These are phyloP conservation scores for Macadamia tetraphylla DNA, from an alignment of 164 flowering plant genomes.

Conservation along the genomic window DNA sequence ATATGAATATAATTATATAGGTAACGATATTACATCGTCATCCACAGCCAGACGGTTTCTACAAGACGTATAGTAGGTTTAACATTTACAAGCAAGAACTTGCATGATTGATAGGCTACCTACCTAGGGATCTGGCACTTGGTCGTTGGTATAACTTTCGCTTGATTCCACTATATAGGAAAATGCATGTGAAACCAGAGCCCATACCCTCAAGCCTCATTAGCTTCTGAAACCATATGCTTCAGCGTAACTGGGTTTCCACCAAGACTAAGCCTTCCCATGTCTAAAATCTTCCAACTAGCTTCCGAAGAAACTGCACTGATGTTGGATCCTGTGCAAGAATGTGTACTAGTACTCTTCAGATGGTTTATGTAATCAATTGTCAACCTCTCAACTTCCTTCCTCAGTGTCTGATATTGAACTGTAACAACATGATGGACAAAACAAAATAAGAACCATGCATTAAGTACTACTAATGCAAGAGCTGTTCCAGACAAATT, in stretches of 20 bases:
- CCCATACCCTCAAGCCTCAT: not conserved
- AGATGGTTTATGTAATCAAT: slow-evolving; percentile 9
- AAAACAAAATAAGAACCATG: not conserved
- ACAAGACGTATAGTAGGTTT: too few species aligned
- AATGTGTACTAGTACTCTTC: slow-evolving; percentile 5
- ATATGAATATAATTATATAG: too few species aligned
- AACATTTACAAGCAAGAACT: not conserved
- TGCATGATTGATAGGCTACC: not conserved
- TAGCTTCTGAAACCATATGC: slow-evolving; percentile 13
- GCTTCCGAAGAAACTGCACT: slow-evolving; percentile 16
- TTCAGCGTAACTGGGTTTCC: slow-evolving; percentile 11
- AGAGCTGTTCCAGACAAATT: not conserved
- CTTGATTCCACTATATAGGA: not conserved
- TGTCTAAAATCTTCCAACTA: slow-evolving; percentile 39
- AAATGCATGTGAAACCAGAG: not conserved
- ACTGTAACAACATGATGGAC: slow-evolving; percentile 22
- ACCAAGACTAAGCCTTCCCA: slow-evolving; percentile 38
- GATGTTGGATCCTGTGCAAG: slow-evolving; percentile 16
- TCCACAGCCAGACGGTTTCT: too few species aligned
- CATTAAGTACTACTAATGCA: not conserved
- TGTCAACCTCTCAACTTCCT: slow-evolving; percentile 41
- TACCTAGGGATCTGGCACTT: not conserved
- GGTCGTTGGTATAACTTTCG: not conserved
- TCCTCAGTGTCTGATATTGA: slow-evolving; percentile 38
- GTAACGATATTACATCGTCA: too few species aligned